Conservation (phyloP, 2,329 filamentous ascomycete species). For the Trichoderma guizhouense region DNA sequence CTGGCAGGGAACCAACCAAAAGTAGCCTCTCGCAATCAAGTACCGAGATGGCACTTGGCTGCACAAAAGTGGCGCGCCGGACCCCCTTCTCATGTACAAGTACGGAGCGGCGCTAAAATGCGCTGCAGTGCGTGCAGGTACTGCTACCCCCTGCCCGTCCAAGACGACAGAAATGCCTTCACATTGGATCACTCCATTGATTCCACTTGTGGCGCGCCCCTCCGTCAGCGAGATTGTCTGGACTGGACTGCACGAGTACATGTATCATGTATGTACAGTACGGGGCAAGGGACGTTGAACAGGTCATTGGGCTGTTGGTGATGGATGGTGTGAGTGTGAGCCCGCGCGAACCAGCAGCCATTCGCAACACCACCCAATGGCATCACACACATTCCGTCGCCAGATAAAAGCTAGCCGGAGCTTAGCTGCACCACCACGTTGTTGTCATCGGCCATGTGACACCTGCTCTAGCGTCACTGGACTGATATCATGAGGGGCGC, state of each 20-base stretch:
- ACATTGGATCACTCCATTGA: neutral
- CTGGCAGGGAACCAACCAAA: slow-evolving; percentile 11
- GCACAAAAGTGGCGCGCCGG: slow-evolving; percentile 14
- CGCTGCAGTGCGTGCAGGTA: neutral
- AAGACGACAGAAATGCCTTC: neutral
- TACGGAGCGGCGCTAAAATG: neutral
- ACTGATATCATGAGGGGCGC: neutral
- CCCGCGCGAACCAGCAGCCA: neutral
- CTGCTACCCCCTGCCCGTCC: neutral
- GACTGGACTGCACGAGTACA: neutral
- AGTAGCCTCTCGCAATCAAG: slow-evolving; percentile 12
- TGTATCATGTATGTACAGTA: neutral
- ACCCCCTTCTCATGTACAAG: slow-evolving; percentile 6
- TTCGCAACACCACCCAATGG: slow-evolving; percentile 4
- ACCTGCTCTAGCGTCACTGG: slow-evolving; percentile 16
- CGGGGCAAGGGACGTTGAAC: neutral
- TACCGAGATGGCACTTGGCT: slow-evolving; percentile 22
- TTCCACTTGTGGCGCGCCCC: neutral
- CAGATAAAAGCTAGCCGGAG: slow-evolving; percentile 14
- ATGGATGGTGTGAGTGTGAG: slow-evolving; percentile 9
- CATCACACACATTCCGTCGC: slow-evolving; percentile 6
- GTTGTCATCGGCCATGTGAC: slow-evolving; percentile 20
- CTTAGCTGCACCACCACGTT: slow-evolving; percentile 20
- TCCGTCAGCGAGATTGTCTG: slow-evolving; percentile 9
- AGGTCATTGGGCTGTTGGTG: slow-evolving; percentile 7